A percentile compares a stretch with the other conserved stretches of the same genome.
Conservation (phyloP, 2,329 filamentous ascomycete genomes). For the Penicillium sp. region DNA sequence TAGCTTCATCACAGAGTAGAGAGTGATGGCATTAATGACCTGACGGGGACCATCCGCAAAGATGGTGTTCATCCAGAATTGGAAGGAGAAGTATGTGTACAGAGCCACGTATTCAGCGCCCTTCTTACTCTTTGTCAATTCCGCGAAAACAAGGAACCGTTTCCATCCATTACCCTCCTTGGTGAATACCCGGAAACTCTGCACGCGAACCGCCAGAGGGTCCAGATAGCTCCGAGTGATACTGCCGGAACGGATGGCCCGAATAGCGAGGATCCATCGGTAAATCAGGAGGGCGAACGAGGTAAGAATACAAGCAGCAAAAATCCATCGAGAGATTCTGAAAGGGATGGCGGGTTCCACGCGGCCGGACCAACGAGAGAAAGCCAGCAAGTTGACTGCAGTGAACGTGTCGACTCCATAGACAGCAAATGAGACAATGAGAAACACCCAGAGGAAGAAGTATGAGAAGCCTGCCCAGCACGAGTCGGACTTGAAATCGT, state of each 20-base stretch:
- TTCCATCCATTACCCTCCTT: constrained; percentile 72
- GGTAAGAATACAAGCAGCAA: constrained; percentile 84
- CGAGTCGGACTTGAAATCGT: constrained; percentile 81
- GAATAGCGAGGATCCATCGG: constrained; percentile 74
- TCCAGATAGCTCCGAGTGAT: constrained; percentile 92
- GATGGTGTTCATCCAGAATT: constrained; percentile 80
- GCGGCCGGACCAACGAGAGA: constrained; percentile 82
- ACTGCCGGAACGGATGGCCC: constrained; percentile 78
- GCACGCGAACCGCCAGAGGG: constrained; percentile 76
- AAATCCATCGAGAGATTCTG: constrained; percentile 87
- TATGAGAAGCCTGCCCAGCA: constrained; percentile 78
- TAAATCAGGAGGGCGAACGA: constrained; percentile 80
- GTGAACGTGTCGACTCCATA: constrained; percentile 92
- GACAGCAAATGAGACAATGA: constrained; percentile 75
- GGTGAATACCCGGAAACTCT: constrained; percentile 70
- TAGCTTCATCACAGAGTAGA: constrained; percentile 77
- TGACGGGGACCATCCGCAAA: constrained; percentile 91
- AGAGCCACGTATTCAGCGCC: constrained; percentile 86
- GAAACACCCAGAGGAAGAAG: constrained; percentile 76
- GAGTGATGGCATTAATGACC: constrained; percentile 82
- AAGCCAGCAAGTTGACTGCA: constrained; percentile 83
- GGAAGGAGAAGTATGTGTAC: constrained; percentile 83
- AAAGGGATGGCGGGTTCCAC: constrained; percentile 77
- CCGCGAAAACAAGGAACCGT: constrained; percentile 87
- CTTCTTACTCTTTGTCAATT: constrained; percentile 86